Conservation (phyloP, 176 grass and related monocot species). For the Triticum urartu region DNA sequence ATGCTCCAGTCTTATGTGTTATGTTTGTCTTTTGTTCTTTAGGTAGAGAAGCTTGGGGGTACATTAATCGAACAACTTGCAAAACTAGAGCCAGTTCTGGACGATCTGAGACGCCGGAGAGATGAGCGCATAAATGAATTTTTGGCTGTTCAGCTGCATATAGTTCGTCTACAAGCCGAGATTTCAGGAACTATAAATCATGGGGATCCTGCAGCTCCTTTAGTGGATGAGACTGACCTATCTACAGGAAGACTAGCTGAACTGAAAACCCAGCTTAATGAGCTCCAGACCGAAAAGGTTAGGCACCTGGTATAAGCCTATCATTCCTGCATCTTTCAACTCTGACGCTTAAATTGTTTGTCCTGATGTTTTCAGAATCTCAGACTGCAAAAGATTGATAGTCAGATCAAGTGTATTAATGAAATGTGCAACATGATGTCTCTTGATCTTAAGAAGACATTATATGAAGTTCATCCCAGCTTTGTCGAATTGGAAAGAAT, state of each 20-base stretch:
- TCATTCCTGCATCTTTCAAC: neutral
- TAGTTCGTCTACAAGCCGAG: constrained; percentile 60
- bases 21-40: neutral
- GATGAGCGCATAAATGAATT: constrained; percentile 71
- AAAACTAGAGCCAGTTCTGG: constrained; percentile 62
- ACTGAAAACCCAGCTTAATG: constrained; percentile 59
- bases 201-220: constrained; percentile 30
- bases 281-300: constrained; percentile 84
- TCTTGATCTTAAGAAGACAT: constrained; percentile 58
- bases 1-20: neutral
- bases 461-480: constrained; percentile 71
- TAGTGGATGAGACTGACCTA: constrained; percentile 63
- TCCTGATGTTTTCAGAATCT: constrained; percentile 55
- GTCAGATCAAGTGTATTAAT: constrained; percentile 48
- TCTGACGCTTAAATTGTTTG: constrained; percentile 18
- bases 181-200: constrained; percentile 65
- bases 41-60: constrained; percentile 66
- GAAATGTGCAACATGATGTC: constrained; percentile 74
- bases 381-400: constrained; percentile 67
- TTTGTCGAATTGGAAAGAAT: constrained; percentile 49
- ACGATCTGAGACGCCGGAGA: constrained; percentile 56
- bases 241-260: constrained; percentile 56
- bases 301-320: neutral
- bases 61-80: constrained; percentile 71
- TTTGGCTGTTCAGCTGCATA: constrained; percentile 51